Evolutionary conservation across 1,139 yeast species (phyloP).

Genomic region (Yamadazyma epiphylla): DNA sequence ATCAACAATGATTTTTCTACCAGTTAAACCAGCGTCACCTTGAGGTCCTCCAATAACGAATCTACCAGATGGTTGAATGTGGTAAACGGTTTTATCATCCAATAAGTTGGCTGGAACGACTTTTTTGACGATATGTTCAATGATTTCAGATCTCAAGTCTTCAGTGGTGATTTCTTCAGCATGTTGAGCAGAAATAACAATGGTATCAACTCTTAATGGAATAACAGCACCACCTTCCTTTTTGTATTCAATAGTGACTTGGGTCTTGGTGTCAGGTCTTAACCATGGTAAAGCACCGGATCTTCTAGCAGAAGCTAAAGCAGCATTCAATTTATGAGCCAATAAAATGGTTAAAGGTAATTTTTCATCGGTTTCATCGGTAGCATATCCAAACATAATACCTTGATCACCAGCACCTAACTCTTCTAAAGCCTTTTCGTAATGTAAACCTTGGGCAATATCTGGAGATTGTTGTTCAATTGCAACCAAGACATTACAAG

Average conservation of each 20-base stretch:
- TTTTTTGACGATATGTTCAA: conserved; percentile 79
- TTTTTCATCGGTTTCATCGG: conserved; percentile 97
- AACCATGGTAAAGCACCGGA: conserved; percentile 92
- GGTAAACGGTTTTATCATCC: conserved; percentile 94
- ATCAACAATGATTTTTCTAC: conserved; percentile 99
- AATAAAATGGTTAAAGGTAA: conserved; percentile 92
- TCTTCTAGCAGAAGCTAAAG: conserved; percentile 96
- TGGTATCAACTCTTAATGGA: conserved; percentile 95
- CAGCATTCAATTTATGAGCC: conserved; percentile 95
- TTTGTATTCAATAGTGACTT: conserved; percentile 95
- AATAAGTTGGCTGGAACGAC: conserved; percentile 88
- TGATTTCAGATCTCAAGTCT: conserved; percentile 77
- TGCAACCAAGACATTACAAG: conserved; percentile 98
- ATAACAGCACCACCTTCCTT: conserved; percentile 92
- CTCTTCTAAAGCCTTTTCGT: conserved; percentile 93
- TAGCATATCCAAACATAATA: conserved; percentile 99
- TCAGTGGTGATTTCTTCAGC: conserved; percentile 93
- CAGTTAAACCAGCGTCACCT: conserved; percentile 99
- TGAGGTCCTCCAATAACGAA: conserved; percentile 99
- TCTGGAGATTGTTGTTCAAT: conserved; percentile 99
- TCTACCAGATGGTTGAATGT: conserved; percentile 99
- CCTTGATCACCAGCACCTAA: conserved; percentile 99
- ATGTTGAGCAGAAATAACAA: conserved; percentile 97
- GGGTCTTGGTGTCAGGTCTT: conserved; percentile 99
- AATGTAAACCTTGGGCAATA: conserved; percentile 98